Conservation (phyloP, 2,329 filamentous ascomycete genomes). For the Monascus ruber region DNA sequence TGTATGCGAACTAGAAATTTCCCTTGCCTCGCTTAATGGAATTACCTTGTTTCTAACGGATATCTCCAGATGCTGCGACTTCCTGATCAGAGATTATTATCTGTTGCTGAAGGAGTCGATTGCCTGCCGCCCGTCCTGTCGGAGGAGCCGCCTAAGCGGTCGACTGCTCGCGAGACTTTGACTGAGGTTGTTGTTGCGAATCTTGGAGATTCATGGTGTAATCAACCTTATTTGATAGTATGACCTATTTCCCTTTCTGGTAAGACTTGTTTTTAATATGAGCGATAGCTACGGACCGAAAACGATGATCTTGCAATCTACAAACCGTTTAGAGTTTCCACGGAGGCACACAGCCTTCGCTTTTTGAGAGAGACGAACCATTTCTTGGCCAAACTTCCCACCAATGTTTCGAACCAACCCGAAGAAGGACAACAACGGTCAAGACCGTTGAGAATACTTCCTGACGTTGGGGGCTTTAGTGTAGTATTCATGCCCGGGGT, state of each 20-base stretch:
- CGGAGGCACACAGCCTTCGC: constrained; percentile 36
- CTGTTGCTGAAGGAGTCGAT: constrained; percentile 62
- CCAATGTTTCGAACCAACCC: constrained; percentile 36
- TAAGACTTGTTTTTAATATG: constrained; percentile 1
- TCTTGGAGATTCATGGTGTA: constrained; percentile 61
- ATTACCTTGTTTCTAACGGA: constrained; percentile 3
- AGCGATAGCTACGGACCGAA: constrained; percentile 56
- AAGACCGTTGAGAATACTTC: constrained; percentile 34
- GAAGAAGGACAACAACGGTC: constrained; percentile 19
- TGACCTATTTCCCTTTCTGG: constrained; percentile 18
- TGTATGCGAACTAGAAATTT: constrained; percentile 40
- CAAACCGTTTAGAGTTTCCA: constrained; percentile 54
- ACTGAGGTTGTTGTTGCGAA: constrained; percentile 75
- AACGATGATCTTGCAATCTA: constrained; percentile 81
- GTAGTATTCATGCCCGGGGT: constrained; percentile 71
- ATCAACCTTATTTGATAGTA: constrained; percentile 71
- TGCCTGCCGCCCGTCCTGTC: constrained; percentile 69
- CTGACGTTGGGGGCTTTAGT: constrained; percentile 59
- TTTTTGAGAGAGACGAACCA: constrained; percentile 68
- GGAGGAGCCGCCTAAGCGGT: constrained; percentile 58
- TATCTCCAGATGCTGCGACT: constrained; percentile 60
- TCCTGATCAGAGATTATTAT: constrained; percentile 62
- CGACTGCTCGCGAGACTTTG: constrained; percentile 59
- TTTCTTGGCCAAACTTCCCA: constrained; percentile 48
- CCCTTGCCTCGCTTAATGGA: background rate